These are phyloP conservation scores for Rhizopogon sp. DNA, from an alignment of 768 basidiomycete species.

Conservation along the genomic window DNA sequence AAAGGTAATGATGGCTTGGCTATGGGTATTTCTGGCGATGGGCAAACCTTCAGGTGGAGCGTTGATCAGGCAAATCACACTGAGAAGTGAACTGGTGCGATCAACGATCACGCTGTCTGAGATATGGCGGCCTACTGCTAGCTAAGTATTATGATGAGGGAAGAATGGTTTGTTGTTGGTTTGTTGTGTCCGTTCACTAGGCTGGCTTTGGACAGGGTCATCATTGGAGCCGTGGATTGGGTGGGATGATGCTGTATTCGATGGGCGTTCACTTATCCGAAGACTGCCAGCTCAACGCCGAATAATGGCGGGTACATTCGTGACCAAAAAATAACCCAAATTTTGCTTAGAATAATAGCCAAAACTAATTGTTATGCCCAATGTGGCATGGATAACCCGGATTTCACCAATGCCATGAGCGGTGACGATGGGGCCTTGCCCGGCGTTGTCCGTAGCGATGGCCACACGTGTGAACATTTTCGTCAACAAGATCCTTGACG, in stretches of 20 bases:
- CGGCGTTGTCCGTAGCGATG: constrained; percentile 38
- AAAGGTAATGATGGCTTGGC: constrained; percentile 11
- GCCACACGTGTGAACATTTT: constrained; percentile 37
- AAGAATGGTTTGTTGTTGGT: background rate
- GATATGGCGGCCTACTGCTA: background rate
- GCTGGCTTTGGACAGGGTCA: too few species aligned
- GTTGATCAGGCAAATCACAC: constrained; percentile 1
- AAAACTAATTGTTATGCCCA: constrained; percentile 21
- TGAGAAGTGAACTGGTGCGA: background rate
- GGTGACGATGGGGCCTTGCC: constrained; percentile 39
- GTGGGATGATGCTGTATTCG: constrained; percentile 2
- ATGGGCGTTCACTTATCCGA: background rate
- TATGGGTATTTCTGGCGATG: constrained; percentile 1
- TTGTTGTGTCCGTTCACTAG: too few species aligned
- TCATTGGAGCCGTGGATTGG: background rate
- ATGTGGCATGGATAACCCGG: constrained; percentile 29
- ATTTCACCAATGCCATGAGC: constrained; percentile 32
- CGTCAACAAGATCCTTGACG: constrained; percentile 38
- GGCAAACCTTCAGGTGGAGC: background rate
- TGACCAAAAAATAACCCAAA: background rate
- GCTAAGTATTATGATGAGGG: background rate
- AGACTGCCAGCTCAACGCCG: background rate
- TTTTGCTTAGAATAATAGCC: constrained; percentile 1
- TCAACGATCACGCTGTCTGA: background rate
- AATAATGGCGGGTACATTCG: constrained; percentile 5